Conservation (phyloP, 2,329 filamentous ascomycete genomes). For the Diaporthe helianthi region DNA sequence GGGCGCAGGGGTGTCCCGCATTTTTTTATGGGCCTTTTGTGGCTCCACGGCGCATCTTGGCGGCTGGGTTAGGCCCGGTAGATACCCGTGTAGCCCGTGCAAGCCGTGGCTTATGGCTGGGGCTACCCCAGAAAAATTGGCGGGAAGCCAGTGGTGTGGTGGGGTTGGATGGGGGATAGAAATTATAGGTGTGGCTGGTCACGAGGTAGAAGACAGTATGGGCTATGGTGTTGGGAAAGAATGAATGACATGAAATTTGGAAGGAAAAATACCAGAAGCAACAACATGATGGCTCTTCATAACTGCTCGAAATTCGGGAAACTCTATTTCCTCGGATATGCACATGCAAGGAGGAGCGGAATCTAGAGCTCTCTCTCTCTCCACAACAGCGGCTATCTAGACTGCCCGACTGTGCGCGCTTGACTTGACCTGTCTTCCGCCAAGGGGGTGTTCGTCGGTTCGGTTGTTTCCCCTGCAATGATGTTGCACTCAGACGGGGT, state of each 20-base stretch:
- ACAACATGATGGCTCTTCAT: too few species aligned
- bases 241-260: too few species aligned
- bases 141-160: neutral
- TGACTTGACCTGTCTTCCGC: neutral
- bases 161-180: neutral
- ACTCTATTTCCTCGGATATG: constrained; percentile 9
- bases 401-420: neutral
- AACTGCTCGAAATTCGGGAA: neutral
- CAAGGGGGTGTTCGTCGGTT: constrained; percentile 25
- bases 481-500: constrained; percentile 19
- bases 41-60: neutral
- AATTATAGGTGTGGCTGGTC: constrained; percentile 11
- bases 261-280: neutral
- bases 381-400: neutral
- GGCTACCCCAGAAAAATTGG: constrained; percentile 14
- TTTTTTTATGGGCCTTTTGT: constrained; percentile 10
- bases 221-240: neutral
- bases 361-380: neutral
- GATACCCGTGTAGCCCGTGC: too few species aligned
- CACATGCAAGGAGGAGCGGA: constrained; percentile 25
- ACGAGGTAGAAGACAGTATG: too few species aligned
- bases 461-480: constrained; percentile 14
- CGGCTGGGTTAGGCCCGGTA: constrained; percentile 14
- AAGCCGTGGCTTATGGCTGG: constrained; percentile 8
- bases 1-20: constrained; percentile 7